phyloP scores from a whole-genome alignment of 768 basidiomycete species.

The Xanthoconium purpureum region DNA sequence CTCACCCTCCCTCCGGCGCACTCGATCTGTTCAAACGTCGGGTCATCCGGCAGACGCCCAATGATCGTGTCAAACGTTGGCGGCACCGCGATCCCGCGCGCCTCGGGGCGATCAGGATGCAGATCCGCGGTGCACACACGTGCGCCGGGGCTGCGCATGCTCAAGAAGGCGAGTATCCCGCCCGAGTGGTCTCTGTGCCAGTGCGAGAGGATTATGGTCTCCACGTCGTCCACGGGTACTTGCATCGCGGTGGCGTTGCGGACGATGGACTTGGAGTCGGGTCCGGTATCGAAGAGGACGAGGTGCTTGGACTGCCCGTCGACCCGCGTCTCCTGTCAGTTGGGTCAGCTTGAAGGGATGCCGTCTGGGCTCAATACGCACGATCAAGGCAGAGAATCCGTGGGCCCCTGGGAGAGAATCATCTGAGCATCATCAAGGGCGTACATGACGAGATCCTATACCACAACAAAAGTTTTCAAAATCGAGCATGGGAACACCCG shows the following conservation, averaged over 20 bases:
- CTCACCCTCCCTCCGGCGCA: slow-evolving; percentile 54
- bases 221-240: slow-evolving; percentile 50
- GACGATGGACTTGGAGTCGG: slow-evolving; percentile 70
- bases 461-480: slow-evolving; percentile 72
- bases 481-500: slow-evolving; percentile 64
- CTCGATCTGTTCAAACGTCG: slow-evolving; percentile 65
- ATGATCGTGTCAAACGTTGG: slow-evolving; percentile 56
- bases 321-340: slow-evolving; percentile 53
- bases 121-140: slow-evolving; percentile 58
- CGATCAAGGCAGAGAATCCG: slow-evolving; percentile 80
- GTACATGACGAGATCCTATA: slow-evolving; percentile 26
- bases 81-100: slow-evolving; percentile 71
- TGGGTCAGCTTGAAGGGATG: background rate
- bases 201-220: slow-evolving; percentile 67
- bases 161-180: slow-evolving; percentile 65
- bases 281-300: slow-evolving; percentile 84
- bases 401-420: slow-evolving; percentile 57
- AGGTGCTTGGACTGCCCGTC: slow-evolving; percentile 42
- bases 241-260: slow-evolving; percentile 66
- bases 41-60: slow-evolving; percentile 62
- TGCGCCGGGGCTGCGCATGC: slow-evolving; percentile 35
- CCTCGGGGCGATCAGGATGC: slow-evolving; percentile 72
- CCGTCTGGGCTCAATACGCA: slow-evolving; percentile 30
- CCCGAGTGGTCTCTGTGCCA: slow-evolving; percentile 81
- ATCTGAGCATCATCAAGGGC: background rate